phyloP scores from a whole-genome alignment of 768 basidiomycete genomes.

The Udeniomyces megalosporus region DNA sequence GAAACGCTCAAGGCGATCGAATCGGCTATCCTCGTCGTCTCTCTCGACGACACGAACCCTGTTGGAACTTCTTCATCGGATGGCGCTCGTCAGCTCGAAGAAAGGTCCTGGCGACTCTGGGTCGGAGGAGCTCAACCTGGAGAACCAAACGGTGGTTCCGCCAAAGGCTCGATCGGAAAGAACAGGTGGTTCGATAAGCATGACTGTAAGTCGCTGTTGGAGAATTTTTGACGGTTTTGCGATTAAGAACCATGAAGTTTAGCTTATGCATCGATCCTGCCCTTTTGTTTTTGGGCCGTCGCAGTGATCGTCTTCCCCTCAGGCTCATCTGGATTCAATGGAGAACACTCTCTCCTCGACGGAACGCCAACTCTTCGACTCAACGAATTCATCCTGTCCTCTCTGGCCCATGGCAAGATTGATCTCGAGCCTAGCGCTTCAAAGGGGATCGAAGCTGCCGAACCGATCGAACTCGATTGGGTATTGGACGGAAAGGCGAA shows the following conservation, averaged over 20 bases:
- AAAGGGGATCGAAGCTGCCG: constrained; percentile 19
- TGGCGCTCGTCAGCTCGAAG: constrained; percentile 38
- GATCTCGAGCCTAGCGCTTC: constrained; percentile 44
- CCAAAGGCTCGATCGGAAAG: not conserved
- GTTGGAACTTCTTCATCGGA: constrained; percentile 58
- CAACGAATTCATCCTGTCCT: constrained; percentile 81
- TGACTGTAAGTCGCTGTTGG: constrained; percentile 44
- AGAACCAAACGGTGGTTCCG: too few species aligned
- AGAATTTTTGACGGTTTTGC: too few species aligned
- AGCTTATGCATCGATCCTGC: not conserved
- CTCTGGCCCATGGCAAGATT: constrained; percentile 53
- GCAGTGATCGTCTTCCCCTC: constrained; percentile 86
- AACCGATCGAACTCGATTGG: constrained; percentile 56
- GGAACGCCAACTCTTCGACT: constrained; percentile 87
- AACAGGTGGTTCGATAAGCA: constrained; percentile 97
- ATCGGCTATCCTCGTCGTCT: constrained; percentile 71
- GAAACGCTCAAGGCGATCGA: constrained; percentile 62
- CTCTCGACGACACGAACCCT: constrained; percentile 67
- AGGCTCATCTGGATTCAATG: constrained; percentile 90
- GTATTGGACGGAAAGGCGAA: constrained; percentile 42
- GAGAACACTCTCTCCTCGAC: constrained; percentile 56
- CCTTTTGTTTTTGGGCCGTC: not conserved
- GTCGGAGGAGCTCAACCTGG: constrained; percentile 30
- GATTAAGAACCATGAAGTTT: too few species aligned
- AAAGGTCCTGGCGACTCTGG: constrained; percentile 38